These are phyloP conservation scores for Podospora appendiculata DNA, from an alignment of 495 filamentous ascomycete genomes.

Conservation along the genomic window DNA sequence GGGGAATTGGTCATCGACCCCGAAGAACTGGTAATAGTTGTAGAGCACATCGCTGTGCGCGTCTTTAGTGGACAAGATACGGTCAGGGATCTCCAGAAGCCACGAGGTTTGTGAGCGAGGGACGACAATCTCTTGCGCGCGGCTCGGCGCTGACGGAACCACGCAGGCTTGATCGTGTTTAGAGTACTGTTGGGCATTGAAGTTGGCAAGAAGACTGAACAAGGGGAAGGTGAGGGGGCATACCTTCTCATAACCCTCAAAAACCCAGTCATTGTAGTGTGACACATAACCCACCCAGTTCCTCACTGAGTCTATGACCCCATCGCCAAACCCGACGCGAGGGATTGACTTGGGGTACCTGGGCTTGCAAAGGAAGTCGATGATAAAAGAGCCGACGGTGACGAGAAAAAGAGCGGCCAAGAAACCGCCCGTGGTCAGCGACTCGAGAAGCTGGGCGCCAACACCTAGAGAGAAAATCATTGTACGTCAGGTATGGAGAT, in stretches of 20 bases:
- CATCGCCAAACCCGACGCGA: conserved; percentile 20
- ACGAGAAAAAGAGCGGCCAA: conserved; percentile 11
- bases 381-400: conserved; percentile 20
- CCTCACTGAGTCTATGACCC: conserved; percentile 18
- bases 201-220: not conserved
- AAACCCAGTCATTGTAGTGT: conserved; percentile 22
- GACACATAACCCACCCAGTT: conserved; percentile 23
- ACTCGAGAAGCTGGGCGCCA: conserved; percentile 19
- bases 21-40: conserved; percentile 25
- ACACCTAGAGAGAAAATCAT: conserved; percentile 10
- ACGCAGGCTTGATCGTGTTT: conserved; percentile 25
- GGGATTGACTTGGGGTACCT: conserved; percentile 24
- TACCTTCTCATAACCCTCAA: conserved; percentile 29
- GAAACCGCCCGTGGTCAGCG: conserved; percentile 19
- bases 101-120: conserved; percentile 25
- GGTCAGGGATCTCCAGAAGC: conserved; percentile 30
- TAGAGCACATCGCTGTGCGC: conserved; percentile 24
- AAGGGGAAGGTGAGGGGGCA: not conserved
- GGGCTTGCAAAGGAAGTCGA: conserved; percentile 27
- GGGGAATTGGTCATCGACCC: conserved; percentile 21
- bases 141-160: conserved; percentile 20
- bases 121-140: conserved; percentile 26
- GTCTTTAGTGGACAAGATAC: conserved; percentile 19
- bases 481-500: not conserved
- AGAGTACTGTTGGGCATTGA: conserved; percentile 14